phyloP scores from a whole-genome alignment of 331 rosid genomes.

The Telfairia occidentalis region DNA sequence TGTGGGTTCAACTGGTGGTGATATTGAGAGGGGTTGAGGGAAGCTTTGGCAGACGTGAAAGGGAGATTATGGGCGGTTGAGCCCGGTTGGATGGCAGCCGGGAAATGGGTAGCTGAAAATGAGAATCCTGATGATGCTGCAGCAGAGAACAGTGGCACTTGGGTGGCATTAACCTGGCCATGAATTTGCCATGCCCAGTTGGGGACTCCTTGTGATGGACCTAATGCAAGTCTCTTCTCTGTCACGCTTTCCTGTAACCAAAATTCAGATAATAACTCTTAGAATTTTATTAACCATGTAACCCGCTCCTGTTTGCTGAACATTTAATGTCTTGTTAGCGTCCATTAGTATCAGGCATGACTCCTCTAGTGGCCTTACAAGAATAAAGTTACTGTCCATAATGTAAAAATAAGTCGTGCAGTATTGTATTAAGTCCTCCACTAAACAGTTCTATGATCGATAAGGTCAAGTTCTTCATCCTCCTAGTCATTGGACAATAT shows the following conservation, averaged over 20 bases:
- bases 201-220: conserved; percentile 56
- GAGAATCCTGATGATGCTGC: conserved; percentile 99
- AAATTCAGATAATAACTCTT: not conserved
- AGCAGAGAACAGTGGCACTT: conserved; percentile 68
- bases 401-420: not conserved
- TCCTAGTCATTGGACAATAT: not conserved
- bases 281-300: not conserved
- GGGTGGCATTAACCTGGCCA: conserved; percentile 46
- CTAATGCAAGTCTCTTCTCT: conserved; percentile 44
- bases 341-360: not conserved
- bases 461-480: not conserved
- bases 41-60: conserved; percentile 31
- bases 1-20: conserved; percentile 37
- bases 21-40: conserved; percentile 34
- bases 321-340: not conserved
- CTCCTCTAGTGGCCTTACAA: not conserved
- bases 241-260: conserved; percentile 66
- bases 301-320: not conserved
- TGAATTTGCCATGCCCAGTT: conserved; percentile 67
- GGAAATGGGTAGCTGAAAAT: conserved; percentile 51
- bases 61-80: conserved; percentile 39
- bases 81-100: conserved; percentile 37
- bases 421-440: not conserved
- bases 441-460: not conserved
- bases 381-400: not conserved